Base-by-base conservation (phyloP, 306 rosid genomes). In the Rubus idaeus region DNA sequence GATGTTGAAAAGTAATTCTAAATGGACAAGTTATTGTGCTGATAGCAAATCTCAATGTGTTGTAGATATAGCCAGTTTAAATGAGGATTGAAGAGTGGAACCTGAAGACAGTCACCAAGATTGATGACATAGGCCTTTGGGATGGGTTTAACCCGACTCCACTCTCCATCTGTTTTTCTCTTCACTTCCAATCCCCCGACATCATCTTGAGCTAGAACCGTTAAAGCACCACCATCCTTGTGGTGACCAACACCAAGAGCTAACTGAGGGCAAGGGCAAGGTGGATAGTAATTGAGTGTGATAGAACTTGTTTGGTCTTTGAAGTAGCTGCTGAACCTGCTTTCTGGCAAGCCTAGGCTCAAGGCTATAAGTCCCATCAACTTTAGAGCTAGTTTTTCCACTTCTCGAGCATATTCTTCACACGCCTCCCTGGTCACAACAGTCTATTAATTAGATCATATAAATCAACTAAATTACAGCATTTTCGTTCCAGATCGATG, bases 231-330 rank as follows among this genome's bases (percentile, higher is more conserved):
- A 4, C 60, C 18, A 21, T 88, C 97, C 58, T 80, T 89, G 83
- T 89, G 81, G 83, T 89, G 81, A 9, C 94, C 91, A 17, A 88
- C 81, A 0, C 97, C 95, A 10, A 89, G 91, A 50, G 91, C 39
- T 88, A 50, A 90, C 39, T 88, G 56, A 69, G 94, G 86, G 8
- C 47, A 75, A 3, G 97, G 91, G 63, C 97, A 91, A 14, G 90
- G 85, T 0, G 92, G 91, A 70, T 93, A 93, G 71, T 85, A 78
- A 56, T 87, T 87, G n/a, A 90, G 82, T 40, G 90, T 71, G 8
- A 79, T 14, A 13, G 50, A 44, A 21, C 84, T 87, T 2, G 91
- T 82, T 60, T 86, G 91, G 49, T 84, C 87, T 55, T 86, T 84
- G 74, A 90, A 90, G 66, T 56, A 87, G 6, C 73, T 81, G 37